Evolutionary conservation across 257 asterid species (phyloP), one percentile per base, ranked within the genome.

Genomic region (Salvia splendens): DNA sequence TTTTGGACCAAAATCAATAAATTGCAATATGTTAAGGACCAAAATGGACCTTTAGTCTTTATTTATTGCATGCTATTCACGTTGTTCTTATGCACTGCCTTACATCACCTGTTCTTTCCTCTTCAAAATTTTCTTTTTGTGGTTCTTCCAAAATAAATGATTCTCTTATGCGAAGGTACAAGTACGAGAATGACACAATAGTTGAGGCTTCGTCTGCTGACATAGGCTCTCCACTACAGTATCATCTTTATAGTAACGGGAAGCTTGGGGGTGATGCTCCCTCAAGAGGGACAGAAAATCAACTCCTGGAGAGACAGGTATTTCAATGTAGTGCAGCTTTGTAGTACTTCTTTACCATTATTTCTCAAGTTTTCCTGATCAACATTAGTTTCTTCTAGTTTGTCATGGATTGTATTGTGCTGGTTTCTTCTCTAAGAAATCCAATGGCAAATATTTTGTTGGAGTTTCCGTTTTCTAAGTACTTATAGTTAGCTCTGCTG

Each of bases 261-360:
- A 91, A 85, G 78, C 83, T 78, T 17, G 91, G 91, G 66, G 86
- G 82, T 68, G 96, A 91, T 87, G 77, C 84, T 11, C 82, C 89
- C 75, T 81, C 96, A 70, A 85, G 79, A 82, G 98, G 98, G 69
- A 81, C 91, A 8, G 89, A 87, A 74, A 85, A 94, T 81, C 99
- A 91, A 84, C 99, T 94, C 79, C 88, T 88, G 82, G 99, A 94
- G 83, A 91, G 99, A 88, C 99, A 94, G 96, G 97, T 91, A 71
- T 35, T 51, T 67, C 54, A 70, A 71, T 63, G 33, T 45, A 30
- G 15, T 64, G 47, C 55, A 36, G 47, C 61, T 35, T 8, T 74
- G 2, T 40, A 9, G 40, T 60, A 35, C 40, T 41, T 59, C 12
- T 45, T 65, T 45, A 30, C 16, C 40, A 17, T 62, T 64, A 45